A percentile compares a stretch with the other conserved stretches of the same genome.
These are phyloP conservation scores for Nakazawaea wickerhamii DNA, from an alignment of 805 yeast species.

Conservation along the genomic window DNA sequence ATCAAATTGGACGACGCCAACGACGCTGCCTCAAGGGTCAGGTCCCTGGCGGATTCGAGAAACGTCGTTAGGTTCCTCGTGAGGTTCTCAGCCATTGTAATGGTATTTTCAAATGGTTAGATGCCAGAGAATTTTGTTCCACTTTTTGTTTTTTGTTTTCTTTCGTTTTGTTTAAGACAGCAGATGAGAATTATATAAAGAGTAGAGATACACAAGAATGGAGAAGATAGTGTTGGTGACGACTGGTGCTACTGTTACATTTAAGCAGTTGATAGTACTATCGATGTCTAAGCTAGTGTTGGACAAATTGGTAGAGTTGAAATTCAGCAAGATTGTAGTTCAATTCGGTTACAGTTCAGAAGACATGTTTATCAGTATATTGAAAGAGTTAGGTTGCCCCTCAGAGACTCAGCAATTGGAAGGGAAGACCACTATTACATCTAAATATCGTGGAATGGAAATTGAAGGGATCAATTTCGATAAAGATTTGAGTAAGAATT, in stretches of 20 bases:
- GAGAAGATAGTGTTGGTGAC: conserved; percentile 44
- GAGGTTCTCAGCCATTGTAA: conserved; percentile 14
- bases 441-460: conserved; percentile 13
- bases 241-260: conserved; percentile 91
- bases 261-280: conserved; percentile 48
- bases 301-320: conserved; percentile 25
- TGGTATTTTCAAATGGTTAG: no score
- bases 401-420: no score
- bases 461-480: conserved; percentile 46
- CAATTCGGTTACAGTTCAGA: conserved; percentile 50
- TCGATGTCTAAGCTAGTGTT: conserved; percentile 33
- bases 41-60: conserved; percentile 72
- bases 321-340: conserved; percentile 38
- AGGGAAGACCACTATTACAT: conserved; percentile 1
- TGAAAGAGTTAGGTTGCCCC: conserved; percentile 3
- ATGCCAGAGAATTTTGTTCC: no score
- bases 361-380: conserved; percentile 17
- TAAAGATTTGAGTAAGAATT: conserved; percentile 29
- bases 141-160: background rate
- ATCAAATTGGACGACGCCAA: conserved; percentile 46
- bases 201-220: background rate
- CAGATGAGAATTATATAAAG: background rate
- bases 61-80: conserved; percentile 50
- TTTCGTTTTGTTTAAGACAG: background rate
- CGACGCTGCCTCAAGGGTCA: conserved; percentile 79